Base-by-base conservation (phyloP, 1,139 yeast genomes). In the Martiniozyma asiatica region DNA sequence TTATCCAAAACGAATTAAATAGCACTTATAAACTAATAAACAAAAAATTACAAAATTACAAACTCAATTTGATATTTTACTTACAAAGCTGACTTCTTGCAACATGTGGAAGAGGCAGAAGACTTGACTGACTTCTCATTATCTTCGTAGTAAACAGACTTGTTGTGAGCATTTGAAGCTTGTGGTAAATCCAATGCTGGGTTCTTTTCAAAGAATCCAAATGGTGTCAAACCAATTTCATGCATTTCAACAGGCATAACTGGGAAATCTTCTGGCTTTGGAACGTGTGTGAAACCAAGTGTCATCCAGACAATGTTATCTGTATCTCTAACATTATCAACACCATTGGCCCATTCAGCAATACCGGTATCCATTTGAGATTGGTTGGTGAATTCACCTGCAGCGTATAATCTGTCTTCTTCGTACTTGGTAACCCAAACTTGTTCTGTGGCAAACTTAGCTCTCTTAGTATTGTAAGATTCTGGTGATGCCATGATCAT, bases 211-310 rank as follows among this genome's bases (percentile, higher is more conserved):
- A 80, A 82, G 71, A 82, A 82, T 39, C 82, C 82, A 47, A 67
- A 60, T 32, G 94, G 94, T 32, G 68, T 65, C 39, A 82, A 64
- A 39, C 72, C 67, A 44, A 81, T 73, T 51, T 68, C 76, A 54
- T 69, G 60, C 44, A 72, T 72, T 60, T 82, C 94, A 35, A 75
- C 80, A 25, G 94, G 92, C 94, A 82, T 82, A 38, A 82, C 92
- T 32, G 94, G 94, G 79, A 80, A 82, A 56, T 82, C 94, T 60
- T 82, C 94, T 21, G 78, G 78, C 49, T 87, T 70, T 44, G 93
- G 93, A 48, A 81, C 72, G 53, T 82, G 94, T 16, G 94, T 82
- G 60, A 82, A 69, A 19, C 87, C 92, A 53, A 82, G 57, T 29
- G 94, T 80, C 45, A 85, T 84, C 93, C 93, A 82, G 34, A 82